Base-by-base conservation (phyloP, 1,139 yeast species). In the Geotrichum phurueaensis region DNA sequence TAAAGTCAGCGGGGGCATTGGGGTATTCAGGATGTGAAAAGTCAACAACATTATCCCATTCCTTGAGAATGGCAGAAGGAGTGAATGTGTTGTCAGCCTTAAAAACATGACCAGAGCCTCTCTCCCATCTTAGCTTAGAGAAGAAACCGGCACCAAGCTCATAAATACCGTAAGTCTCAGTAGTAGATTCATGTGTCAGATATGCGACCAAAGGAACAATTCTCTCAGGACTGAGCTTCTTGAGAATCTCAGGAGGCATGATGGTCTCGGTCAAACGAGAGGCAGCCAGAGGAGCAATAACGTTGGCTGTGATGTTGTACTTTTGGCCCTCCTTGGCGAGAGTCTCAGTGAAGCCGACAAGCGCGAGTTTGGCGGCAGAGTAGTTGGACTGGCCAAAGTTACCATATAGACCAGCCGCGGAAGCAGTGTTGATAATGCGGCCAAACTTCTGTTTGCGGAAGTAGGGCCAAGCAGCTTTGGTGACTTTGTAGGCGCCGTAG, bases 341-440 rank as follows among this genome's bases (percentile, higher is more conserved):
- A 36, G 98, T 90, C 76, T 94, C 97, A 56, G 96, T 87, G 70
- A 94, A 85, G 23, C 97, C 97, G 63, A 92, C 88, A 62, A 91
- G 79, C 29, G 90, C 98, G 65, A 89, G 78, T 76, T 94, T 94
- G 53, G 97, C 98, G 51, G 97, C 95, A 1, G 97, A 85, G 77
- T 94, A 94, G 78, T 94, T 94, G 56, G 97, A 84, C 77, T 94
- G 99, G 60, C 99, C 99, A 76, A 91, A 94, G 78, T 91, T 91
- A 67, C 99, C 99, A 73, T 88, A 94, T 67, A 94, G 80, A 48
- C 98, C 98, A 56, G 98, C 98, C 29, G 98, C 97, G 5, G 97
- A 91, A 53, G 96, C 85, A 25, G 98, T 92, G 80, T 90, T 92
- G 70, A 94, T 77, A 69, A 94, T 82, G 70, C 98, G 82, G 67